Percentiles rank a stretch among this genome's conserved stretches.
These are phyloP conservation scores for Penicillium sp. DNA, from an alignment of 2,329 filamentous ascomycete species.

Conservation along the genomic window DNA sequence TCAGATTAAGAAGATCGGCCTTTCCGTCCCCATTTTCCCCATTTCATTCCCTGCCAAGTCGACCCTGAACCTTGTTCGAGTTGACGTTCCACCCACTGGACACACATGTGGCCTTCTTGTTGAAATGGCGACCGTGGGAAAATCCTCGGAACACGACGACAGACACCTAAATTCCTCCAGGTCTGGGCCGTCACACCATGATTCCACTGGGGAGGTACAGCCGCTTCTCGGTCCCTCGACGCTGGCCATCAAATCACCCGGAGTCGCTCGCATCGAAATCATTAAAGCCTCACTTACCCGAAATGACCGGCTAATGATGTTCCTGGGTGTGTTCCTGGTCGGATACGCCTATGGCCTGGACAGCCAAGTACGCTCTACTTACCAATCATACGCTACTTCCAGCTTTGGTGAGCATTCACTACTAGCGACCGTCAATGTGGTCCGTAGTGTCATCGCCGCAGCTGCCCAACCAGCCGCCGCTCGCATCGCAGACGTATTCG, in stretches of 20 bases:
- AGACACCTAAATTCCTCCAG: background rate
- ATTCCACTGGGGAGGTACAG: background rate
- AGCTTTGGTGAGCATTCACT: slow-evolving; percentile 7
- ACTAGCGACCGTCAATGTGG: slow-evolving; percentile 5
- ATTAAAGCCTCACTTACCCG: background rate
- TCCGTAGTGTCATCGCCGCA: slow-evolving; percentile 4
- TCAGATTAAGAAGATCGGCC: background rate
- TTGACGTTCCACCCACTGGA: background rate
- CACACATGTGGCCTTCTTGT: background rate
- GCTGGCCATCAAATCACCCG: background rate
- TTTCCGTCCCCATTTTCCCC: background rate
- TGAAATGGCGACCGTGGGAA: background rate
- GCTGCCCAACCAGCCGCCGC: slow-evolving; percentile 6
- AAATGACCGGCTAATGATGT: slow-evolving; percentile 1
- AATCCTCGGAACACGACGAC: background rate
- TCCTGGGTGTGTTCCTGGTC: slow-evolving; percentile 3
- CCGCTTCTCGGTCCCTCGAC: slow-evolving; percentile 1
- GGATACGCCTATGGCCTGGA: slow-evolving; percentile 7
- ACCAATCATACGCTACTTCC: slow-evolving; percentile 7
- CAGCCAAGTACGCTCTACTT: slow-evolving; percentile 5
- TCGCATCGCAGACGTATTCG: slow-evolving; percentile 4
- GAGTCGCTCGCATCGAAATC: slow-evolving; percentile 5
- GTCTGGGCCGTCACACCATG: background rate
- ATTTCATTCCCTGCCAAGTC: background rate
- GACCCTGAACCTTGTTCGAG: background rate